A percentile compares a stretch with the other conserved stretches of the same genome.
Conservation (phyloP, 805 yeast species). For the Saturnispora hagleri region DNA sequence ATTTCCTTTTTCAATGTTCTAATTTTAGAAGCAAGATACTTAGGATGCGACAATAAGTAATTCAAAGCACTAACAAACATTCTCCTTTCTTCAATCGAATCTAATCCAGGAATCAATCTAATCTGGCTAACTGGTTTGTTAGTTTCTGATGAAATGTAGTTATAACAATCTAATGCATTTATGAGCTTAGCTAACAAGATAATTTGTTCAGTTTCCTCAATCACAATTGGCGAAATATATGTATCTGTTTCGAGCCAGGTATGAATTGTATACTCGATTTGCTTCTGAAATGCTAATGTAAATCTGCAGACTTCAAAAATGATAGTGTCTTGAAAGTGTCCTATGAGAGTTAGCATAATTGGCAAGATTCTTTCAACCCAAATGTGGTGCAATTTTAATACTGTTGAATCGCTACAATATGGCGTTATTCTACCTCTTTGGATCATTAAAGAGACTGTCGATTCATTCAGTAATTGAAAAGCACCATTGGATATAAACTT, state of each 20-base stretch:
- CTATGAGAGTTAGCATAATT: conserved; percentile 48
- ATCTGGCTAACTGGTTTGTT: conserved; percentile 15
- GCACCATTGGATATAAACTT: conserved; percentile 56
- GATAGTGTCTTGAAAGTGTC: conserved; percentile 53
- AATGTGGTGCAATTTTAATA: conserved; percentile 44
- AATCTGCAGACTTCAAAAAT: conserved; percentile 60
- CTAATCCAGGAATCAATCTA: conserved; percentile 47
- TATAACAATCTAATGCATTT: conserved; percentile 42
- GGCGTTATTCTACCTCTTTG: conserved; percentile 57
- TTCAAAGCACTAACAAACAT: conserved; percentile 53
- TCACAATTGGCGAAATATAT: conserved; percentile 38
- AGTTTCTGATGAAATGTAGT: conserved; percentile 28
- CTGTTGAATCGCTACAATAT: conserved; percentile 24
- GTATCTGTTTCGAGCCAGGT: conserved; percentile 52
- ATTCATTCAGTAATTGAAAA: conserved; percentile 58
- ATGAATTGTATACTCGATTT: conserved; percentile 51
- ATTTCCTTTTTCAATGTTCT: conserved; percentile 50
- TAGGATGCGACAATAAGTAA: conserved; percentile 78
- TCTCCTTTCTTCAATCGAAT: conserved; percentile 47
- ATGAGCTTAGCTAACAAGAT: conserved; percentile 54
- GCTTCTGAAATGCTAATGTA: conserved; percentile 52
- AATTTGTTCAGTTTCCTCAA: conserved; percentile 63
- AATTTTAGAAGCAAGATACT: conserved; percentile 63
- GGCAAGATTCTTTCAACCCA: conserved; percentile 85
- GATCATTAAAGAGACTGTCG: conserved; percentile 58